A percentile compares a stretch with the other conserved stretches of the same genome.
Conservation (phyloP, 2,329 filamentous ascomycete genomes). For the Talaromyces marneffei region DNA sequence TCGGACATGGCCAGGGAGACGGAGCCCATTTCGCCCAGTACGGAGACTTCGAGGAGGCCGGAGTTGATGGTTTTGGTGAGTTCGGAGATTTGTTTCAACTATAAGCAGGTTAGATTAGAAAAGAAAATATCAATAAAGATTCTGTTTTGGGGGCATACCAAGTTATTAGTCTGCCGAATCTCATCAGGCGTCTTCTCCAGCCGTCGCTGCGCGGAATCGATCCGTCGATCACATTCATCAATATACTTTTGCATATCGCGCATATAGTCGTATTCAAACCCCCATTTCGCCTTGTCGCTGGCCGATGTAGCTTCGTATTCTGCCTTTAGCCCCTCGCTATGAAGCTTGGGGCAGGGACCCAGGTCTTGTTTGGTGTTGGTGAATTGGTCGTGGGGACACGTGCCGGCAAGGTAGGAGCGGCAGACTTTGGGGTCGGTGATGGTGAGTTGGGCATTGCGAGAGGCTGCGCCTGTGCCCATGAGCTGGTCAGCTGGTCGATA, state of each 20-base stretch:
- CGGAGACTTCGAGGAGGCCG: slow-evolving; percentile 77
- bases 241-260: slow-evolving; percentile 95
- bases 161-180: slow-evolving; percentile 85
- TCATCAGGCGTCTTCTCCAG: slow-evolving; percentile 97
- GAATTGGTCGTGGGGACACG: slow-evolving; percentile 97
- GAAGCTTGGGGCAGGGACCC: slow-evolving; percentile 79
- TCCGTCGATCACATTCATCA: slow-evolving; percentile 90
- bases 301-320: slow-evolving; percentile 75
- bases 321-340: slow-evolving; percentile 79
- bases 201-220: slow-evolving; percentile 80
- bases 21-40: slow-evolving; percentile 73
- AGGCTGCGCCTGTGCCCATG: slow-evolving; percentile 71
- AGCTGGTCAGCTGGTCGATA: slow-evolving; percentile 51
- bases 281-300: slow-evolving; percentile 68
- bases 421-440: slow-evolving; percentile 92
- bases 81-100: slow-evolving; percentile 79
- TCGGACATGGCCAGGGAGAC: slow-evolving; percentile 81
- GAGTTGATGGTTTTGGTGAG: slow-evolving; percentile 70
- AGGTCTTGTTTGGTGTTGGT: slow-evolving; percentile 99
- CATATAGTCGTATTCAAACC: slow-evolving; percentile 96
- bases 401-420: slow-evolving; percentile 86
- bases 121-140: not conserved
- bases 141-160: slow-evolving; percentile 43
- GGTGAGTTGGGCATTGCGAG: slow-evolving; percentile 72
- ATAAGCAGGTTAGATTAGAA: too few relatives aligned